Evolutionary conservation across 2,329 filamentous ascomycete genomes (phyloP).

Genomic region (Graphilbum fragrans): DNA sequence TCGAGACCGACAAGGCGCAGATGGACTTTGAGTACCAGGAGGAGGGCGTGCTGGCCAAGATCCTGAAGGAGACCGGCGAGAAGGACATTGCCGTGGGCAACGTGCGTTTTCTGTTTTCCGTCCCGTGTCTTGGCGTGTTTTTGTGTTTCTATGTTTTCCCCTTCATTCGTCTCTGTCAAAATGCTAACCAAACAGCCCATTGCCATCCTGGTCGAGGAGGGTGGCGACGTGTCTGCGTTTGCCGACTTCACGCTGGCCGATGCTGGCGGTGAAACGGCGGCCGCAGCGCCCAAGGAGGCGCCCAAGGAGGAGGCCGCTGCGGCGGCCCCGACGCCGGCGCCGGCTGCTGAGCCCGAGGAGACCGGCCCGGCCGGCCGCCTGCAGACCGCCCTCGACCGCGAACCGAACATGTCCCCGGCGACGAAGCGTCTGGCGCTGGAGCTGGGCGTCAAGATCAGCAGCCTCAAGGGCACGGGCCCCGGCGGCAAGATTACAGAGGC

Average conservation of each 20-base stretch:
- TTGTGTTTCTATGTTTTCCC: not conserved
- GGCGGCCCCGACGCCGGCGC: slow-evolving; percentile 42
- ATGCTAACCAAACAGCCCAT: slow-evolving; percentile 57
- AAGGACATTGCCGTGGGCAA: slow-evolving; percentile 93
- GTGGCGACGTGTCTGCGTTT: slow-evolving; percentile 75
- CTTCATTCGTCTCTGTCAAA: not conserved
- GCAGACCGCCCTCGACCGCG: slow-evolving; percentile 73
- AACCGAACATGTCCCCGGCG: slow-evolving; percentile 58
- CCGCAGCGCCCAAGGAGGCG: slow-evolving; percentile 52
- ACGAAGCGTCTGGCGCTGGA: slow-evolving; percentile 77
- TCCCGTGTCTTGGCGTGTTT: not conserved
- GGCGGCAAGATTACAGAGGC: slow-evolving; percentile 81
- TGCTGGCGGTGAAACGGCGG: slow-evolving; percentile 59
- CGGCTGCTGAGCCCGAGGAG: slow-evolving; percentile 41
- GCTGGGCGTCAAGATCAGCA: slow-evolving; percentile 56
- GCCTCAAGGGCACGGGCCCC: slow-evolving; percentile 77
- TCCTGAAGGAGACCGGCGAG: slow-evolving; percentile 81
- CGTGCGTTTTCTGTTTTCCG: slow-evolving; percentile 45
- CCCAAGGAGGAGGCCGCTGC: slow-evolving; percentile 19
- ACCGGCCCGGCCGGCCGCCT: slow-evolving; percentile 64
- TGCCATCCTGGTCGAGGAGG: slow-evolving; percentile 87
- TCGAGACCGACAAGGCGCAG: slow-evolving; percentile 87
- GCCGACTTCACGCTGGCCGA: slow-evolving; percentile 80
- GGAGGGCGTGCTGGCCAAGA: slow-evolving; percentile 76
- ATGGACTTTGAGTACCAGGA: slow-evolving; percentile 95